These are phyloP conservation scores for Geotrichum reessii DNA, from an alignment of 1,139 yeast genomes.

Conservation along the genomic window DNA sequence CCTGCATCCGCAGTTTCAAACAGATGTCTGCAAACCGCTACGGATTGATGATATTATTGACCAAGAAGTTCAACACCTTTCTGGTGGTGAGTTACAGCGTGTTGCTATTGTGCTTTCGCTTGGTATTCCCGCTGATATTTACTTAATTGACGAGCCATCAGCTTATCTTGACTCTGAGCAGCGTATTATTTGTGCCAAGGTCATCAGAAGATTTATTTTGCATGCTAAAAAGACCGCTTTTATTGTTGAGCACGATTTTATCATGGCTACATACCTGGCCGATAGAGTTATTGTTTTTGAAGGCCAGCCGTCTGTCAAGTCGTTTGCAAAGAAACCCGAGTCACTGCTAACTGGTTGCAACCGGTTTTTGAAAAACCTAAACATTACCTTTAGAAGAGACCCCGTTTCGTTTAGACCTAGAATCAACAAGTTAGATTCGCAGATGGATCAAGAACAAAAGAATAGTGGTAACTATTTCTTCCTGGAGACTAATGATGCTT, in stretches of 20 bases:
- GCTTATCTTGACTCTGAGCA: conserved; percentile 98
- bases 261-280: conserved; percentile 98
- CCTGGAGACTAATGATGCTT: conserved; percentile 57
- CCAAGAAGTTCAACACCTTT: conserved; percentile 93
- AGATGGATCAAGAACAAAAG: conserved; percentile 98
- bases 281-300: conserved; percentile 97
- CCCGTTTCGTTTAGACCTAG: conserved; percentile 97
- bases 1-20: conserved; percentile 94
- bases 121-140: conserved; percentile 93
- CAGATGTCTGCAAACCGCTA: conserved; percentile 94
- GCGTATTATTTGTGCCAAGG: conserved; percentile 98
- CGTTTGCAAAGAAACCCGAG: conserved; percentile 83
- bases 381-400: conserved; percentile 98
- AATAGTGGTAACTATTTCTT: conserved; percentile 87
- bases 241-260: conserved; percentile 98
- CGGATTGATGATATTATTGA: conserved; percentile 90
- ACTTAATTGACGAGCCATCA: conserved; percentile 95
- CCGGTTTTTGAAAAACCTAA: conserved; percentile 90
- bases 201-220: conserved; percentile 90
- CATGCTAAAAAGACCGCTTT: conserved; percentile 97
- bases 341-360: conserved; percentile 94
- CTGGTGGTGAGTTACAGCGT: conserved; percentile 99
- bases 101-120: conserved; percentile 94
- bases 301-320: conserved; percentile 82
- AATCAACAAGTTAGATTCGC: conserved; percentile 94